phyloP scores from a whole-genome alignment of 192 early-diverging fungal genomes.

The Mortierella antarctica region DNA sequence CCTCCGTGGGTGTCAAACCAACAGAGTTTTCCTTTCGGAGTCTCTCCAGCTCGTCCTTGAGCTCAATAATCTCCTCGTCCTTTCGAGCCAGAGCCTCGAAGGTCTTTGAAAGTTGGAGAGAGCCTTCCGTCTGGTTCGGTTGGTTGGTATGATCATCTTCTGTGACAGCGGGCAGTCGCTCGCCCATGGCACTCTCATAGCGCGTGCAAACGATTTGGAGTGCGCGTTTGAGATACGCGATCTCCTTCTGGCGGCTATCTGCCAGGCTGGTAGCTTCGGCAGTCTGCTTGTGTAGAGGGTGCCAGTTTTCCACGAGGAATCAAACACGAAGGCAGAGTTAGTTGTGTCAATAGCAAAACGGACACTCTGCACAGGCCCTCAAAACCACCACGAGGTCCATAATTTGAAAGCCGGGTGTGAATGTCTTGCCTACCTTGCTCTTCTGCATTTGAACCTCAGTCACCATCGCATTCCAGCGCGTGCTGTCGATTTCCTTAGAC shows the following conservation, averaged over 20 bases:
- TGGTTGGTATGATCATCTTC: constrained; percentile 47
- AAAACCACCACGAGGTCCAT: not conserved
- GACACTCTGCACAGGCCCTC: not conserved
- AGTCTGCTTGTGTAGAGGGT: constrained; percentile 16
- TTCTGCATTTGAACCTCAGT: constrained; percentile 48
- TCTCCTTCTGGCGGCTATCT: constrained; percentile 42
- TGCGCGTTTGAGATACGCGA: constrained; percentile 42
- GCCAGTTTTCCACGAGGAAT: not conserved
- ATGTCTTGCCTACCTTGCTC: constrained; percentile 28
- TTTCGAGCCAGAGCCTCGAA: constrained; percentile 52
- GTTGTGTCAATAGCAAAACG: not conserved
- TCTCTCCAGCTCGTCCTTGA: constrained; percentile 29
- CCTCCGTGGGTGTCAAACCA: constrained; percentile 39
- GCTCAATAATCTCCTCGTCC: constrained; percentile 49
- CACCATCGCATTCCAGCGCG: constrained; percentile 51
- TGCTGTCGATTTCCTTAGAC: constrained; percentile 49
- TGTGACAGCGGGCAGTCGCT: constrained; percentile 28
- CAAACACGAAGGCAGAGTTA: not conserved
- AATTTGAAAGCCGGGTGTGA: not conserved
- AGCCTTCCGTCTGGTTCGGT: constrained; percentile 32
- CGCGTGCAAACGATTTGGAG: constrained; percentile 50
- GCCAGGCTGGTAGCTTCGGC: constrained; percentile 36
- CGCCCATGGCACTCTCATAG: constrained; percentile 49
- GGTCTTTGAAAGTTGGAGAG: constrained; percentile 43
- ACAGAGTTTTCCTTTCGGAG: constrained; percentile 26